Evolutionary conservation across 345 rosid species (phyloP).

Genomic region (Sonneratia caseolaris): DNA sequence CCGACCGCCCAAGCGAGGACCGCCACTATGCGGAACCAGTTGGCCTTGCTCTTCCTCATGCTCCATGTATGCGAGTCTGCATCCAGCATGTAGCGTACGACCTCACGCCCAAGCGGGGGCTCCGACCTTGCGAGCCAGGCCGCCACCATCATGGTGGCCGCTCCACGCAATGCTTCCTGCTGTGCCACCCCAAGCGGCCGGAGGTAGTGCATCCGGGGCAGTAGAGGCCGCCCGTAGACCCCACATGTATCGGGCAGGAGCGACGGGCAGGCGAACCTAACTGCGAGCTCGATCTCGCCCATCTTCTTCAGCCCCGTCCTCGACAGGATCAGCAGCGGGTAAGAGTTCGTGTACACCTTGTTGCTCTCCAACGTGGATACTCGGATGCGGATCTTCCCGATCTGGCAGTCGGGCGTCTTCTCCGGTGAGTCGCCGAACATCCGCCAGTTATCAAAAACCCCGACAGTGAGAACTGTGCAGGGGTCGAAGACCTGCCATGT

Average conservation of each 20-base stretch:
- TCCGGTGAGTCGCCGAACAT: constrained; percentile 55
- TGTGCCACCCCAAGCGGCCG: constrained; percentile 92
- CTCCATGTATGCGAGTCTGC: constrained; percentile 96
- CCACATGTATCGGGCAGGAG: constrained; percentile 72
- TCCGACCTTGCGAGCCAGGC: constrained; percentile 75
- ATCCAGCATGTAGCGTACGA: constrained; percentile 86
- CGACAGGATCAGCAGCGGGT: constrained; percentile 58
- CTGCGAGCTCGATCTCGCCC: constrained; percentile 92
- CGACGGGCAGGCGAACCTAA: constrained; percentile 77
- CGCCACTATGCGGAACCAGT: constrained; percentile 88
- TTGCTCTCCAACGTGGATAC: constrained; percentile 85
- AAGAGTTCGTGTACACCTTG: constrained; percentile 77
- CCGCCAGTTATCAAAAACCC: constrained; percentile 88
- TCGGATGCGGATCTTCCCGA: constrained; percentile 80
- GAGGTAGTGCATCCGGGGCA: constrained; percentile 87
- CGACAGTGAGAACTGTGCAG: constrained; percentile 71
- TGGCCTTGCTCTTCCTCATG: constrained; percentile 93
- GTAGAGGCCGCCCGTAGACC: constrained; percentile 71
- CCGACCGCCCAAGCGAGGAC: constrained; percentile 94
- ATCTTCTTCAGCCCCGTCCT: constrained; percentile 76
- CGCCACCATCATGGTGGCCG: constrained; percentile 83
- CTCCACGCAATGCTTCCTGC: constrained; percentile 87
- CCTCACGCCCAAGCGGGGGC: constrained; percentile 79
- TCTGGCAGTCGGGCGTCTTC: constrained; percentile 46
- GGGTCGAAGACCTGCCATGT: constrained; percentile 99